phyloP scores from a whole-genome alignment of 2,329 filamentous ascomycete species.

The Alternaria sp. region DNA sequence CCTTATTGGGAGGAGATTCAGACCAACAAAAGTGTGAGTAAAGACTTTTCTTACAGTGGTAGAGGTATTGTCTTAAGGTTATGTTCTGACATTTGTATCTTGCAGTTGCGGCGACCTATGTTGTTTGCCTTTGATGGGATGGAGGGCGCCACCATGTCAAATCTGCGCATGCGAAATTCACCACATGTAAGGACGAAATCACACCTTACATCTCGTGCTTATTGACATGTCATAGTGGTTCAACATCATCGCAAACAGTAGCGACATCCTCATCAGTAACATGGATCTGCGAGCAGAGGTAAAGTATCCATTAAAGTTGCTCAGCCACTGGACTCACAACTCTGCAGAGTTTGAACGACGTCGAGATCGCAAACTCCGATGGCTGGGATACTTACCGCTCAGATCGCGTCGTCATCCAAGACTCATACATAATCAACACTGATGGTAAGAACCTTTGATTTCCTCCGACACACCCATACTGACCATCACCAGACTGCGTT shows the following conservation, averaged over 20 bases:
- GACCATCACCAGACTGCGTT: constrained; percentile 61
- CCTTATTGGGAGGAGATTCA: neutral
- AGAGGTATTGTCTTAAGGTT: neutral
- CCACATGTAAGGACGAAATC: neutral
- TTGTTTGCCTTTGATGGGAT: neutral
- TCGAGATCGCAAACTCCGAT: neutral
- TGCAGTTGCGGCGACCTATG: neutral
- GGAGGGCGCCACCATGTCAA: neutral
- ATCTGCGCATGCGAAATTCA: neutral
- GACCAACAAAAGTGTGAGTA: neutral
- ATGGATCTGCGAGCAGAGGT: neutral
- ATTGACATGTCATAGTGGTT: neutral
- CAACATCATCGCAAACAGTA: neutral
- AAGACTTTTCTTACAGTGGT: neutral
- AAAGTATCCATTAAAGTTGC: neutral
- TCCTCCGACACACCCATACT: neutral
- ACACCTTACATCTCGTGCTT: neutral
- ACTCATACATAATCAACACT: neutral
- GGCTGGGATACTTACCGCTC: neutral
- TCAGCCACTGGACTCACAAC: neutral
- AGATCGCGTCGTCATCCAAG: neutral
- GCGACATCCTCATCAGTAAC: neutral
- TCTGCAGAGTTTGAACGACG: neutral
- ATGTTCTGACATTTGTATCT: neutral
- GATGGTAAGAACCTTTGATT: neutral